Evolutionary conservation across 2,329 filamentous ascomycete genomes (phyloP), one percentile per base, ranked within the genome.

Genomic region (Stenocarpella maydis): DNA sequence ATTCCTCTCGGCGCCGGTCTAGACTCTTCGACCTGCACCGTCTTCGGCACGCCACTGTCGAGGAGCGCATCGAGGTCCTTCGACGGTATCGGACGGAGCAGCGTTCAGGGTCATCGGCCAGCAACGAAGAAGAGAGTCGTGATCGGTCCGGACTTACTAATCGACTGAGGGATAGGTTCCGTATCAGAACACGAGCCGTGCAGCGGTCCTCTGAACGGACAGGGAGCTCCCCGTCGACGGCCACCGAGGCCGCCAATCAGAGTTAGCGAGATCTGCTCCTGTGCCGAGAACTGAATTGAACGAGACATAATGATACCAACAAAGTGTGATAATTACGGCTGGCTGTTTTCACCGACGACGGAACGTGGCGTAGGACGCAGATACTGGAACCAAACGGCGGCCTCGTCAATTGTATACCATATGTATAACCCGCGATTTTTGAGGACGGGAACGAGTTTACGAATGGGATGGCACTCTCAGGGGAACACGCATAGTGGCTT

Each of bases 21-120:
- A 83, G 87, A 4, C 75, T 90, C 5, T 81, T 90, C 49, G 88
- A 90, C 72, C 79, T 89, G 54, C 83, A 87, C 71, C 80, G 86
- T 53, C 78, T 91, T 21, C 84, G 88, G 14, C 83, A 89, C 70
- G 88, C 88, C n/a, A 81, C 87, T 0, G 82, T 85, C 4, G 86
- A 90, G 72, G 88, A 91, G 77, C 86, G 88, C n/a, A 87, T 91
- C 66, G 87, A 86, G 67, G 86, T 84, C 7, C 80, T 91, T 6
- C 82, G 88, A 43, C 83, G 84, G 65, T 81, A 85, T 55, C 79
- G 82, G 21, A 78, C 81, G 47, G 82, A 81, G 73, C 82, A 81
- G 71, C 80, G 78, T 9, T 71, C 73, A 28, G 52, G 24, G 26
- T 50, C 71, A 28, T 26, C 55, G 19, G 49, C 55, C 9, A 70